Evolutionary conservation across 805 yeast genomes (phyloP).

Genomic region (Myxozyma monticola): DNA sequence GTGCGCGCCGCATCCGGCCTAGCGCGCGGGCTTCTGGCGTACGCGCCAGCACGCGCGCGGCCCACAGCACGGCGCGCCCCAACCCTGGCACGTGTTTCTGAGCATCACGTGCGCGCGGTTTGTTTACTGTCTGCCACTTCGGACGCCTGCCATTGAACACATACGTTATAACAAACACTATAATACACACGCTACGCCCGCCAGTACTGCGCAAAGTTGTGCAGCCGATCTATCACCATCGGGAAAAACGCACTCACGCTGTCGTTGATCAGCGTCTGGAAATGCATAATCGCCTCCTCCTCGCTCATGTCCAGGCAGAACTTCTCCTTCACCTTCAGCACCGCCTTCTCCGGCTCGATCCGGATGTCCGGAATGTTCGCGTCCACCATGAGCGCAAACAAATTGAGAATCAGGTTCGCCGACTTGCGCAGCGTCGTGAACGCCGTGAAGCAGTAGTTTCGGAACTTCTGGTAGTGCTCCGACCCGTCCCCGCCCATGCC

Average conservation of each 20-base stretch:
- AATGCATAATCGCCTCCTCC: slow-evolving; percentile 92
- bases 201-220: slow-evolving; percentile 97
- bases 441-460: slow-evolving; percentile 92
- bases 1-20: too few relatives aligned
- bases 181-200: slow-evolving; percentile 55
- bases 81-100: not conserved
- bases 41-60: too few relatives aligned
- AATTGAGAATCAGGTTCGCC: slow-evolving; percentile 82
- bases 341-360: slow-evolving; percentile 80
- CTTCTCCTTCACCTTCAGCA: slow-evolving; percentile 84
- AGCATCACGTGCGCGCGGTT: too few relatives aligned
- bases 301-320: slow-evolving; percentile 91
- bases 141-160: too few relatives aligned
- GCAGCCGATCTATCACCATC: slow-evolving; percentile 91
- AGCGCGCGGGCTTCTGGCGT: too few relatives aligned
- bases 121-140: too few relatives aligned
- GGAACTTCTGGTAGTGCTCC: slow-evolving; percentile 79
- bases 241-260: slow-evolving; percentile 93
- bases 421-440: slow-evolving; percentile 87
- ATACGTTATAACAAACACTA: too few relatives aligned
- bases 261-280: slow-evolving; percentile 90
- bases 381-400: slow-evolving; percentile 91
- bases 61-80: too few relatives aligned
- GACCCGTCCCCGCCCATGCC: slow-evolving; percentile 96
- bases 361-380: slow-evolving; percentile 89